Evolutionary conservation across 192 early-diverging fungal genomes (phyloP).

Genomic region (Bifiguratus adelaidae): DNA sequence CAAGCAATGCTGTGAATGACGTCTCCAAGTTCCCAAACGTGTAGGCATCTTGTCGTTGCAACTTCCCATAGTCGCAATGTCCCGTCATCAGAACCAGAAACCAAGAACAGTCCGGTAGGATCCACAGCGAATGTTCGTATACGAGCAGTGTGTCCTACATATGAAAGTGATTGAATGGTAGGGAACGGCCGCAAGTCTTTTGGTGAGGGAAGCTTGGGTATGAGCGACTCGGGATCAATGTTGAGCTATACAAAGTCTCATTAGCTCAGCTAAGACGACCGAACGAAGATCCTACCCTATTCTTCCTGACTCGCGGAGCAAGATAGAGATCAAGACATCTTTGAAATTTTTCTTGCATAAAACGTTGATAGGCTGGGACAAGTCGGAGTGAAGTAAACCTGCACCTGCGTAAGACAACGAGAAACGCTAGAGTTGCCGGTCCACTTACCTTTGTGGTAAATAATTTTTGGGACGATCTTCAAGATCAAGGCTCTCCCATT

Average conservation of each 20-base stretch:
- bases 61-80: conserved; percentile 90
- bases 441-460: conserved; percentile 47
- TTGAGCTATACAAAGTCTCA: conserved; percentile 39
- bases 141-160: conserved; percentile 69
- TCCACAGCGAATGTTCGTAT: conserved; percentile 82
- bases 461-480: conserved; percentile 64
- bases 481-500: conserved; percentile 72
- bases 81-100: conserved; percentile 85
- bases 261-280: background rate
- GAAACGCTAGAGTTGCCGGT: background rate
- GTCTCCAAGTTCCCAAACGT: conserved; percentile 61
- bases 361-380: conserved; percentile 81
- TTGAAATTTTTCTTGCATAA: conserved; percentile 93
- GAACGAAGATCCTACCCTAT: conserved; percentile 37
- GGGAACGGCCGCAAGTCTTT: conserved; percentile 95
- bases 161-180: conserved; percentile 61
- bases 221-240: conserved; percentile 83
- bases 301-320: conserved; percentile 82
- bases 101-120: conserved; percentile 83
- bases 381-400: conserved; percentile 61
- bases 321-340: conserved; percentile 95
- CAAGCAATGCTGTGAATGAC: conserved; percentile 70
- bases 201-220: conserved; percentile 92
- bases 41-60: conserved; percentile 75
- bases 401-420: background rate